phyloP scores from a whole-genome alignment of 2,329 filamentous ascomycete genomes.

The Chrysosporium queenslandicum region DNA sequence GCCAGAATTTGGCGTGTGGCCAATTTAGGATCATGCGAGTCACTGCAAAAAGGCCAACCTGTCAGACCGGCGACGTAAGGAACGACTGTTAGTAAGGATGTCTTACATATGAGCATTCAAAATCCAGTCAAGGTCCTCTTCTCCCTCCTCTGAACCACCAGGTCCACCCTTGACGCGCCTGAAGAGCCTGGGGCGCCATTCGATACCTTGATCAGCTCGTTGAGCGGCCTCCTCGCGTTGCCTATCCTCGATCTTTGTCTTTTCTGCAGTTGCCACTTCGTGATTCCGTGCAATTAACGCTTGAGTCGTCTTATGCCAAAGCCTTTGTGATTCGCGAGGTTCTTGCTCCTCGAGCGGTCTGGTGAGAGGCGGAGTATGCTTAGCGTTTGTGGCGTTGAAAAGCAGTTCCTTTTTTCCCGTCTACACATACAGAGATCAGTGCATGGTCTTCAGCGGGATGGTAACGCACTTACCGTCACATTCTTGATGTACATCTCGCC shows the following conservation, averaged over 20 bases:
- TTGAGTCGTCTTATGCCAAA: slow-evolving; percentile 73
- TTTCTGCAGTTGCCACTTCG: slow-evolving; percentile 81
- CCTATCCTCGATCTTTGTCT: slow-evolving; percentile 88
- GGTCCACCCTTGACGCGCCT: slow-evolving; percentile 60
- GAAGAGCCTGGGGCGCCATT: slow-evolving; percentile 86
- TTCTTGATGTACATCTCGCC: slow-evolving; percentile 91
- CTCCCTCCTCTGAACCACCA: slow-evolving; percentile 55
- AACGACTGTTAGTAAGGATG: neutral
- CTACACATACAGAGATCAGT: slow-evolving; percentile 36
- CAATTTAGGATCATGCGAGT: slow-evolving; percentile 55
- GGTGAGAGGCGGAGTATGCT: slow-evolving; percentile 61
- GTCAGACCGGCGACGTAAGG: neutral
- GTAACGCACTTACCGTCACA: slow-evolving; percentile 49
- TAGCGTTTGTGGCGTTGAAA: slow-evolving; percentile 74
- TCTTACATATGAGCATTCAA: slow-evolving; percentile 52
- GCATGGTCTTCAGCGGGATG: neutral
- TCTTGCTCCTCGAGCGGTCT: slow-evolving; percentile 78
- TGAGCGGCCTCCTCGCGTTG: slow-evolving; percentile 81
- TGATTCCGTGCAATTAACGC: slow-evolving; percentile 82
- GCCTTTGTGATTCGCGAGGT: slow-evolving; percentile 75
- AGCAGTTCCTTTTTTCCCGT: slow-evolving; percentile 82
- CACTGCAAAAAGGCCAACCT: slow-evolving; percentile 34
- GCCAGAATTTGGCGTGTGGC: slow-evolving; percentile 73
- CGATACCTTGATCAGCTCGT: slow-evolving; percentile 64
- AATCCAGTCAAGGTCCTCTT: slow-evolving; percentile 17